These are phyloP conservation scores for Colletotrichum theobromicola DNA, from an alignment of 2,329 filamentous ascomycete species.

Conservation along the genomic window DNA sequence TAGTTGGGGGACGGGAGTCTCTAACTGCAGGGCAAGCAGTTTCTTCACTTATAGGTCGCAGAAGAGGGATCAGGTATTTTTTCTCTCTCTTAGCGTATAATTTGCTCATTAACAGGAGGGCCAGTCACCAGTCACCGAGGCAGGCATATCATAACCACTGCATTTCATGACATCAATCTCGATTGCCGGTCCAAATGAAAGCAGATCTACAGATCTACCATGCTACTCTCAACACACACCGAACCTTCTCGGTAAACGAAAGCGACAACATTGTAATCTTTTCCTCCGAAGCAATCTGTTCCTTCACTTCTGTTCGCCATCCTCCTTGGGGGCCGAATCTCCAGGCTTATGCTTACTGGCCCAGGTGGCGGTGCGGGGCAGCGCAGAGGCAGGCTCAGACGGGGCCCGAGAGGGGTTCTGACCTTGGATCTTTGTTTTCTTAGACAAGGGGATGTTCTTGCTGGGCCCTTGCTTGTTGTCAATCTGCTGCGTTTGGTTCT, in stretches of 20 bases:
- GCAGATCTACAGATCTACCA: neutral
- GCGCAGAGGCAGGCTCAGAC: neutral
- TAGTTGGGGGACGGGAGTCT: neutral
- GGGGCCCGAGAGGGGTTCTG: neutral
- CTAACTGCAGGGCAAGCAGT: neutral
- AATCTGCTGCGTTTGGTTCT: neutral
- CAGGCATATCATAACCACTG: neutral
- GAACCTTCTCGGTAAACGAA: neutral
- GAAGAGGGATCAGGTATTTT: neutral
- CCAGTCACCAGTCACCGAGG: neutral
- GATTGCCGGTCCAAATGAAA: neutral
- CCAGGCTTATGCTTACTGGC: neutral
- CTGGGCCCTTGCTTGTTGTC: neutral
- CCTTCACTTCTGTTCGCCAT: neutral
- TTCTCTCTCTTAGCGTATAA: neutral
- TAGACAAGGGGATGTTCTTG: conserved; percentile 2
- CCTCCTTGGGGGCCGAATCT: neutral
- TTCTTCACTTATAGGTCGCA: neutral
- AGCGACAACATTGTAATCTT: neutral
- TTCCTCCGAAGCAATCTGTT: neutral
- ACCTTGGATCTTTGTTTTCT: neutral
- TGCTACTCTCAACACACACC: neutral
- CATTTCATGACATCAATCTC: neutral
- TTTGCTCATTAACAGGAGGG: neutral
- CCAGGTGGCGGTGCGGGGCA: neutral